phyloP scores from a whole-genome alignment of 164 flowering plant species.

The Annona cherimola region DNA sequence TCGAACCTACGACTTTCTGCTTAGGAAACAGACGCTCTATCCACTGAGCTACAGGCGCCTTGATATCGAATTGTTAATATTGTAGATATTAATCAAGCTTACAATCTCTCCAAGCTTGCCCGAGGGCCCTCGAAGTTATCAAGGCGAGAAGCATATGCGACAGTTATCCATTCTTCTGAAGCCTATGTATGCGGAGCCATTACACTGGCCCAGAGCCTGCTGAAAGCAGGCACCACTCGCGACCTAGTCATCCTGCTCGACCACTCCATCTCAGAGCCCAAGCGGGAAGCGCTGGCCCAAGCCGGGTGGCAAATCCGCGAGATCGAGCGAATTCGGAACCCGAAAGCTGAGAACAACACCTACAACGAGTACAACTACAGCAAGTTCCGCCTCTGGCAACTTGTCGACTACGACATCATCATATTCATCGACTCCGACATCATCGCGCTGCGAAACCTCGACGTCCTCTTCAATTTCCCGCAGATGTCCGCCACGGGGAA shows the following conservation, averaged over 20 bases:
- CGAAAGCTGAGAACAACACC: slow-evolving; percentile 52
- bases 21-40: slow-evolving; percentile 99
- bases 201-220: slow-evolving; percentile 71
- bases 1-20: slow-evolving; percentile 96
- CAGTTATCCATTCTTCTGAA: slow-evolving; percentile 86
- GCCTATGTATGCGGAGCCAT: slow-evolving; percentile 93
- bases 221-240: slow-evolving; percentile 60
- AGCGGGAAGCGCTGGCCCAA: slow-evolving; percentile 47
- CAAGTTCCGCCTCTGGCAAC: slow-evolving; percentile 93
- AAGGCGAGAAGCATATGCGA: slow-evolving; percentile 79
- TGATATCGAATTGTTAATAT: background rate
- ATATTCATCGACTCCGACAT: slow-evolving; percentile 92
- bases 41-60: slow-evolving; percentile 34
- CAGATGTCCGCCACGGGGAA: slow-evolving; percentile 84
- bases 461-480: slow-evolving; percentile 74
- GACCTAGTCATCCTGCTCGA: slow-evolving; percentile 81
- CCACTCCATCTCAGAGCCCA: slow-evolving; percentile 54
- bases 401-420: slow-evolving; percentile 73
- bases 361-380: slow-evolving; percentile 97
- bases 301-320: slow-evolving; percentile 83
- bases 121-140: background rate
- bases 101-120: slow-evolving; percentile 38
- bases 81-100: slow-evolving; percentile 54
- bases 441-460: slow-evolving; percentile 64
- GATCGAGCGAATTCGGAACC: slow-evolving; percentile 79